A percentile compares a stretch with the other conserved stretches of the same genome.
These are phyloP conservation scores for Lactarius akahatsu DNA, from an alignment of 768 basidiomycete genomes.

Conservation along the genomic window DNA sequence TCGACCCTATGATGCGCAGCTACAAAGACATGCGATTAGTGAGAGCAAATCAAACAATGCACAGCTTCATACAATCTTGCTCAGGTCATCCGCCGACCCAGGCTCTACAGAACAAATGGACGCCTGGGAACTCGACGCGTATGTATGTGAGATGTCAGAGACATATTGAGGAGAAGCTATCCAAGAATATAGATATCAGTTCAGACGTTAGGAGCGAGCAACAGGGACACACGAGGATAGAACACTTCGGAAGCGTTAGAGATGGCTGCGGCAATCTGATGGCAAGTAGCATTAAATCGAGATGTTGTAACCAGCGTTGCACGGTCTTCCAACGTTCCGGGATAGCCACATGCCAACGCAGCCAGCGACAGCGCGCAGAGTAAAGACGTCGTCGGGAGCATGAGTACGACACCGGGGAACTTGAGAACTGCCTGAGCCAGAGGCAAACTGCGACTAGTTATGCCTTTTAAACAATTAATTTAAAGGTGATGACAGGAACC, in stretches of 20 bases:
- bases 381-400: neutral
- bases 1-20: neutral
- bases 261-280: neutral
- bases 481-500: neutral
- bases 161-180: neutral
- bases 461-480: neutral
- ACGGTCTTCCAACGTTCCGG: neutral
- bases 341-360: neutral
- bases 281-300: neutral
- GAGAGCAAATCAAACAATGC: neutral
- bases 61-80: slow-evolving; percentile 20
- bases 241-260: neutral
- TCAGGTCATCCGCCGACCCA: slow-evolving; percentile 23
- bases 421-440: neutral
- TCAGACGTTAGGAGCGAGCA: neutral
- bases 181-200: neutral
- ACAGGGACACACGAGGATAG: neutral
- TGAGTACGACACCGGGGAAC: neutral
- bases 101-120: slow-evolving; percentile 29
- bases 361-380: neutral
- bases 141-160: neutral
- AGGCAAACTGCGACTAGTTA: neutral
- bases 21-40: neutral
- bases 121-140: slow-evolving; percentile 8
- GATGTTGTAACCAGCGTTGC: neutral